Base-by-base conservation (phyloP, 2,329 filamentous ascomycete species). In the Ophiostoma australiae region DNA sequence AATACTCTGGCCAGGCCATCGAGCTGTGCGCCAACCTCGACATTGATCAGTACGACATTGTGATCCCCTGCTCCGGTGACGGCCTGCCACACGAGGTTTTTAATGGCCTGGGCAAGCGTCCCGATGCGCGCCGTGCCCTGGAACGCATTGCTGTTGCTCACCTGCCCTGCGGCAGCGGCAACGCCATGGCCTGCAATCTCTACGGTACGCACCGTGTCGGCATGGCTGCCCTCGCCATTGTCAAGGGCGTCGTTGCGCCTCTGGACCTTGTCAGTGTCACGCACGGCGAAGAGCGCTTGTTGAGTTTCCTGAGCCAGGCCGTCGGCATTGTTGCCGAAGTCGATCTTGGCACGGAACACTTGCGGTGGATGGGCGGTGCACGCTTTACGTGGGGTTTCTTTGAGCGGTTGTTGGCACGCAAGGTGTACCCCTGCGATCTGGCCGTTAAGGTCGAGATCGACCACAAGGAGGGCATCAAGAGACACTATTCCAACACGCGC, bases 41-140 rank as follows among this genome's bases (percentile, higher is more conserved):
- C 77, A 85, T 95, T 37, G 87, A 93, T 67, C 86, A 85, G 1
- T 97, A 89, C 79, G 95, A 99, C 80, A 90, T 93, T 10, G 86
- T 98, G 17, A 89, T 94, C 35, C 92, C 92, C 73, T 95, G 93
- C 78, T 97, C 94, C 0, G 95, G 95, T 4, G 95, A 99, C 76
- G 95, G 95, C 11, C 84, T 97, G 55, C 90, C 93, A 0, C 91
- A 97, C 78, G 95, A 99, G 80, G 91, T 97, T 10, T 97, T 97
- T 83, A 98, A 99, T 78, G 95, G 95, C 0, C 82, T 99, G 41
- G 93, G 87, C 17, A 90, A 88, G 80, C 89, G 93, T 55, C 78
- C 85, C 4, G 91, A 97, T 80, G 93, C 93, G 27, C 83, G 84
- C 41, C 85, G 85, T 70, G 95, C 94, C 0, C 81, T 99, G 72